phyloP scores from a whole-genome alignment of 192 early-diverging fungal genomes.

The Globomyces pollinis-pini region DNA sequence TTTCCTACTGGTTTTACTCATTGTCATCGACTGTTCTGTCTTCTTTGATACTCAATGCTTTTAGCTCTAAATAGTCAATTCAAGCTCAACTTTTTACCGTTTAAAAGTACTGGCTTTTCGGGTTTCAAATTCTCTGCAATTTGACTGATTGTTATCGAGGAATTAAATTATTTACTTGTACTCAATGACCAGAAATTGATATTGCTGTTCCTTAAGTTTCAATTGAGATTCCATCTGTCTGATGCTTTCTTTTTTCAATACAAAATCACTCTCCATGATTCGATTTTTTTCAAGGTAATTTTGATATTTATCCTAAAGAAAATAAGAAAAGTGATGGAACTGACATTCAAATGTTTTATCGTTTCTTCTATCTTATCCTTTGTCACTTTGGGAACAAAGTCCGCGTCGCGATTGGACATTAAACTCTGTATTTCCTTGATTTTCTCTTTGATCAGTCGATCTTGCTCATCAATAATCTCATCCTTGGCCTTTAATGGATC shows the following conservation, averaged over 20 bases:
- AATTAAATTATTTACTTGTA: too few relatives aligned
- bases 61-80: too few relatives aligned
- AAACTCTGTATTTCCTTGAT: constrained; percentile 15
- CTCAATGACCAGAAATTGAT: constrained; percentile 37
- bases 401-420: constrained; percentile 18
- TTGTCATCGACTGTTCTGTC: too few relatives aligned
- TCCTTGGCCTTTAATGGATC: too few relatives aligned
- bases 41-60: too few relatives aligned
- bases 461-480: too few relatives aligned
- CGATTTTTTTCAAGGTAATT: constrained; percentile 16
- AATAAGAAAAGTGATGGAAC: too few relatives aligned
- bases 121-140: too few relatives aligned
- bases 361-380: constrained; percentile 17
- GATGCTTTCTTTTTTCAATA: constrained; percentile 13
- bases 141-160: too few relatives aligned
- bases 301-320: constrained; percentile 7
- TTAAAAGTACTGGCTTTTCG: too few relatives aligned
- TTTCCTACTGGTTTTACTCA: too few relatives aligned
- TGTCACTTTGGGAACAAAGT: constrained; percentile 22
- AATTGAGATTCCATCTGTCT: constrained; percentile 20
- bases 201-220: constrained; percentile 38
- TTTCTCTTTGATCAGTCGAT: constrained; percentile 26
- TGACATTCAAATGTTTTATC: constrained; percentile 4
- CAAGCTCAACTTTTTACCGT: too few relatives aligned
- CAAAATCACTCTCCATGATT: constrained; percentile 21